Base-by-base conservation (phyloP, 164 flowering plant genomes). In the Tinospora cordifolia region DNA sequence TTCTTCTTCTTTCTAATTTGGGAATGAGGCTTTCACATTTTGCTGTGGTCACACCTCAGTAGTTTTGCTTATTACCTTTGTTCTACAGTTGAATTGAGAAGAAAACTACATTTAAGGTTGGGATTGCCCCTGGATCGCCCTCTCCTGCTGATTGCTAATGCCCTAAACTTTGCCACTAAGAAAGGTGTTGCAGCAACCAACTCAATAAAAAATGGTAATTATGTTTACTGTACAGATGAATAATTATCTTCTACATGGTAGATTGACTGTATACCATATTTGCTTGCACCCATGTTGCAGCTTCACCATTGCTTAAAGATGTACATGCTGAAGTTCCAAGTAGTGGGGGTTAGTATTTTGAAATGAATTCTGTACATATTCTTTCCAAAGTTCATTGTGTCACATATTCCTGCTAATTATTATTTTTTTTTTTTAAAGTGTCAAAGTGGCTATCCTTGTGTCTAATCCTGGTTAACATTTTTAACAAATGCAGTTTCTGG, bases 51-150 rank as follows among this genome's bases (percentile, higher is more conserved):
- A 65, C 27, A 38, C 27, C 67, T 21, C 15, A 30, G 65, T 66
- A 26, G 58, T 57, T 41, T 65, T 24, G 24, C 11, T 26, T 58
- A 19, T 46, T 69, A 47, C 72, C 64, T 65, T 19, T 40, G 70
- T 69, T 73, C 27, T 81, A 80, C 91, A 93, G 98, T 88, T 85
- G 96, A 93, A 75, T 75, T 79, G 39, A 87, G 97, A 73, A 86
- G 75, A 77, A 80, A 87, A 63, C 79, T 93, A 30, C 98, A 93
- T 79, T 57, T 79, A 75, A 83, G 96, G 75, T 79, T 93, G 51
- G 97, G 97, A 38, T 81, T 93, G 71, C 93, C 97, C 62, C 75
- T 82, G 74, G 92, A 93, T 87, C 94, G 97, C 40, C 98, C 97
- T 71, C 89, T 93, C 47, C 74, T 91, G 36, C 81, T 90, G 74